Percentiles rank a stretch among this genome's conserved stretches.
Evolutionary conservation across 148 eudicot species (phyloP).

Genomic region (Hydrangea macrophylla): DNA sequence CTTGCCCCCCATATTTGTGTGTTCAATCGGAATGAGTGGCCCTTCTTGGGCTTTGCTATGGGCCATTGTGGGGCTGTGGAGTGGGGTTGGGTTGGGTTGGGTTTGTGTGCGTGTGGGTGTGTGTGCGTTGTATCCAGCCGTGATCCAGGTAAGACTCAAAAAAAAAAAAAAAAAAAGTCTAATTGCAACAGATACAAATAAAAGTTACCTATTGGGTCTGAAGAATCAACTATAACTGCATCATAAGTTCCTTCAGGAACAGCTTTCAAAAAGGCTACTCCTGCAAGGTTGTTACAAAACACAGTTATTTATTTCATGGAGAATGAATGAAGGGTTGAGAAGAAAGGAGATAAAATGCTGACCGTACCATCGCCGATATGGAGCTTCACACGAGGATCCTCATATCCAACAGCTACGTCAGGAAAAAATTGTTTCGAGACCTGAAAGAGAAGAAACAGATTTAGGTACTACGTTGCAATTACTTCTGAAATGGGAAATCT

Average conservation of each 20-base stretch:
- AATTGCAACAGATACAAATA: not conserved
- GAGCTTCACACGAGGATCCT: conserved; percentile 81
- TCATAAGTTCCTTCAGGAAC: conserved; percentile 75
- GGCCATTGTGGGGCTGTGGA: too few relatives aligned
- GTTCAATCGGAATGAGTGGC: too few relatives aligned
- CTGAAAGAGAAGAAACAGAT: conserved; percentile 23
- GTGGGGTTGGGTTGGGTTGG: too few relatives aligned
- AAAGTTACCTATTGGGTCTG: conserved; percentile 83
- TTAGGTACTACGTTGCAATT: not conserved
- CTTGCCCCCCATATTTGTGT: too few relatives aligned
- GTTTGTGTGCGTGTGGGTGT: too few relatives aligned
- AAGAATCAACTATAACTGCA: conserved; percentile 84
- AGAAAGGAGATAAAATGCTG: not conserved
- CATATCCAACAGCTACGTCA: conserved; percentile 73
- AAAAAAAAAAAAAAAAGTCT: too few relatives aligned
- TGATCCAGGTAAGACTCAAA: too few relatives aligned
- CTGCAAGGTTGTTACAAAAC: conserved; percentile 30
- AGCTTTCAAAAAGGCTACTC: conserved; percentile 76
- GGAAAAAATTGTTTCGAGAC: conserved; percentile 82
- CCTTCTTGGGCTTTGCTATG: too few relatives aligned
- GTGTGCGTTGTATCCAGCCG: too few relatives aligned
- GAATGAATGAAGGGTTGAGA: not conserved
- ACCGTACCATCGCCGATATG: conserved; percentile 84
- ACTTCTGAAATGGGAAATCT: conserved; percentile 1
- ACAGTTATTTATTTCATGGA: not conserved